Evolutionary conservation across 305 asterid species (phyloP).

Genomic region (Withania somnifera): DNA sequence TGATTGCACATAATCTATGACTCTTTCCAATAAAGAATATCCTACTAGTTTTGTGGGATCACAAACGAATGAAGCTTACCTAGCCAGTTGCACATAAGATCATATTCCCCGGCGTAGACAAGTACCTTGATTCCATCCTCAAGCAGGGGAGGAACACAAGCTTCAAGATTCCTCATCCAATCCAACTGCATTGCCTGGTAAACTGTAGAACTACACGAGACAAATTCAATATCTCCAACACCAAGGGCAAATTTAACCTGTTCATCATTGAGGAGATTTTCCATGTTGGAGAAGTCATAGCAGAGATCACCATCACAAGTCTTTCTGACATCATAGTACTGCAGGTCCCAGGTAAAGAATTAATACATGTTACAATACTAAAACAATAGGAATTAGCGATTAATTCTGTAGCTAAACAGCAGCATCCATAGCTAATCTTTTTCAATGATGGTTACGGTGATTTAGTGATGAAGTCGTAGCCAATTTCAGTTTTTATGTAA

Average conservation of each 20-base stretch:
- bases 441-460: background rate
- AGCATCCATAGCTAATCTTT: background rate
- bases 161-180: conserved; percentile 34
- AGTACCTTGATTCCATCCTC: conserved; percentile 41
- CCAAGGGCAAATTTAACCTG: conserved; percentile 38
- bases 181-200: conserved; percentile 25
- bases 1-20: background rate
- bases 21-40: background rate
- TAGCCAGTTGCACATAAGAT: conserved; percentile 58
- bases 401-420: background rate
- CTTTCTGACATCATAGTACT: conserved; percentile 44
- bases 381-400: background rate
- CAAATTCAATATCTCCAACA: conserved; percentile 34
- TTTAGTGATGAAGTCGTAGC: too few species aligned
- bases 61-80: conserved; percentile 15
- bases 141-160: conserved; percentile 35
- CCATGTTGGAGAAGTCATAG: conserved; percentile 49
- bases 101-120: conserved; percentile 56
- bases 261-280: conserved; percentile 24
- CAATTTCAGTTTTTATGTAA: background rate
- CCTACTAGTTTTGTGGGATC: background rate
- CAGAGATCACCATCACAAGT: conserved; percentile 35
- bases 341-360: background rate
- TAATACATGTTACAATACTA: too few species aligned
- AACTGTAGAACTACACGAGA: conserved; percentile 38